Conservation (phyloP, 2,329 filamentous ascomycete species). For the Talaromyces sp. region DNA sequence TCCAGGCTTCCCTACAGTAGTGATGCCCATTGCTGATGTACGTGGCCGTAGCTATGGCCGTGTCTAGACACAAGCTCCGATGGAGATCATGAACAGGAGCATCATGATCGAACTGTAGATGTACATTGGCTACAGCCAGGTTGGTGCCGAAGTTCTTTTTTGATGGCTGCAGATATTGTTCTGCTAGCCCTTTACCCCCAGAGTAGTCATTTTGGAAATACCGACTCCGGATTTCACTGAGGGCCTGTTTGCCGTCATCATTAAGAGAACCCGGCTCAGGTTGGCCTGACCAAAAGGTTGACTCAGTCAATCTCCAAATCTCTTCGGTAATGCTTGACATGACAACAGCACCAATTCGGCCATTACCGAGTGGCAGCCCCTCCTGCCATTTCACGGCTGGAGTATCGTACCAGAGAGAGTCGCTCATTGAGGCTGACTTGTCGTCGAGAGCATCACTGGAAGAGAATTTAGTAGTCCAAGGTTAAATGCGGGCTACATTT, state of each 20-base stretch:
- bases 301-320: neutral
- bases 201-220: neutral
- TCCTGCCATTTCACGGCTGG: conserved; percentile 6
- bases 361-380: conserved; percentile 2
- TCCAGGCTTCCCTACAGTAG: too few species aligned
- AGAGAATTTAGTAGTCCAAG: too few species aligned
- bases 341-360: conserved; percentile 1
- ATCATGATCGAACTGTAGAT: neutral
- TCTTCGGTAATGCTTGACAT: neutral
- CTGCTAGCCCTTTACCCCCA: neutral
- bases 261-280: neutral
- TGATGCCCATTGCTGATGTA: too few species aligned
- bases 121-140: neutral
- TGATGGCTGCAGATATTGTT: neutral
- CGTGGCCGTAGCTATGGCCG: too few species aligned
- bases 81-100: too few species aligned
- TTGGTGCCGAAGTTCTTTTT: conserved; percentile 6
- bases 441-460: too few species aligned
- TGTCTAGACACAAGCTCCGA: too few species aligned
- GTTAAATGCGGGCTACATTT: too few species aligned
- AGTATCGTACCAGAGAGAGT: neutral
- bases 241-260: neutral
- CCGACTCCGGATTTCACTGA: neutral
- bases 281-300: neutral
- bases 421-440: neutral